A percentile compares a stretch with the other conserved stretches of the same genome.
phyloP scores from a whole-genome alignment of 768 basidiomycete genomes.

The Lanmaoa rubissima region DNA sequence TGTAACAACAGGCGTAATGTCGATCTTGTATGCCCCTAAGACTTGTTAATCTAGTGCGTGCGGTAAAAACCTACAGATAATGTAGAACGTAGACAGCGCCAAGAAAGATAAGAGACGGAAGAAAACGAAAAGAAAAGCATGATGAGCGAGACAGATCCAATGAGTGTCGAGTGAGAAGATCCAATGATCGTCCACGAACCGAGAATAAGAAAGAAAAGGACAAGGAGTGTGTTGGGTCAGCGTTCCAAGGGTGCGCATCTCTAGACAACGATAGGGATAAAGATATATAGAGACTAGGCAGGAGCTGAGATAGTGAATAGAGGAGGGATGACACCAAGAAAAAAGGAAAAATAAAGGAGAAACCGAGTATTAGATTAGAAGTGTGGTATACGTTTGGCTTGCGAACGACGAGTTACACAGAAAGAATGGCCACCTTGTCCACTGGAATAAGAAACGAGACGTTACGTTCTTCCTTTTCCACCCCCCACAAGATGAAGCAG shows the following conservation, averaged over 20 bases:
- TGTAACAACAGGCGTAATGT: conserved; percentile 10
- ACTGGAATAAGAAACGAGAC: neutral
- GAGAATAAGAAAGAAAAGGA: neutral
- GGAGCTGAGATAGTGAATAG: neutral
- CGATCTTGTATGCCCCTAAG: conserved; percentile 6
- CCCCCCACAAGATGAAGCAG: conserved; percentile 13
- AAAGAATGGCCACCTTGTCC: conserved; percentile 6
- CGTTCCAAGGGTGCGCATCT: neutral
- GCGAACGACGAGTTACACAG: conserved; percentile 8
- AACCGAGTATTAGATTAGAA: conserved; percentile 12
- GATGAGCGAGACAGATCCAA: neutral
- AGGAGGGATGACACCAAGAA: neutral
- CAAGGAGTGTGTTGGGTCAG: conserved; percentile 13
- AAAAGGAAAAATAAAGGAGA: neutral
- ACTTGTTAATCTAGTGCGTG: conserved; percentile 9
- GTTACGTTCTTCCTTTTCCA: neutral
- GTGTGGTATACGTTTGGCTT: conserved; percentile 18
- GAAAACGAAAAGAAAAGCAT: neutral
- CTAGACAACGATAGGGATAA: conserved; percentile 6
- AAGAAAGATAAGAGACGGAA: neutral
- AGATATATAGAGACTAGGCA: neutral
- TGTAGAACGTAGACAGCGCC: neutral
- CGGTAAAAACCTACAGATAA: conserved; percentile 10
- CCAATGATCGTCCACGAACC: conserved; percentile 5
- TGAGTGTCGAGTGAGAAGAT: conserved; percentile 8